These are phyloP conservation scores for Pseudomassariella vexata DNA, from an alignment of 2,329 filamentous ascomycete genomes.

Conservation along the genomic window DNA sequence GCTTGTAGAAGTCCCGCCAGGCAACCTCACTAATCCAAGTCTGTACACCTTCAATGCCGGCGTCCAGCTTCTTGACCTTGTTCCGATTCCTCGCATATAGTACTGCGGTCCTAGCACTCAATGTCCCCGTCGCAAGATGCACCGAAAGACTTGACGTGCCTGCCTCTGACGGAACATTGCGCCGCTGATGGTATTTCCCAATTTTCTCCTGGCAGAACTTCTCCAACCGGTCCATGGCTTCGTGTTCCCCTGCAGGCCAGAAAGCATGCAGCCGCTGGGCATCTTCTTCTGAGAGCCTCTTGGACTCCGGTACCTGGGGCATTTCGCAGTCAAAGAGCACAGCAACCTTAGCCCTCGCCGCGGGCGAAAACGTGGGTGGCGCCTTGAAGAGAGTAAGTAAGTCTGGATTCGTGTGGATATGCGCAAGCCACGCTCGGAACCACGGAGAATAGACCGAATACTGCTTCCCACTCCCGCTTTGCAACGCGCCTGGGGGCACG, in stretches of 20 bases:
- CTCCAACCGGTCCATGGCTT: constrained; percentile 56
- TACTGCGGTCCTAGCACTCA: constrained; percentile 64
- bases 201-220: constrained; percentile 64
- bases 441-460: constrained; percentile 83
- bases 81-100: constrained; percentile 47
- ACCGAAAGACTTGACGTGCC: constrained; percentile 66
- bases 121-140: constrained; percentile 60
- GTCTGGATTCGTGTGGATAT: constrained; percentile 64
- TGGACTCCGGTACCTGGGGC: constrained; percentile 58
- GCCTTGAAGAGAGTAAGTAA: constrained; percentile 56
- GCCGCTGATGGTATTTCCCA: constrained; percentile 52
- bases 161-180: constrained; percentile 60
- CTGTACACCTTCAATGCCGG: constrained; percentile 58
- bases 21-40: constrained; percentile 79
- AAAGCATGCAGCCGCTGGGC: constrained; percentile 49
- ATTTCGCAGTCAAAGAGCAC: constrained; percentile 50
- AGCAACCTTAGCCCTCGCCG: constrained; percentile 28
- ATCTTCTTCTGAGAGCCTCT: constrained; percentile 54
- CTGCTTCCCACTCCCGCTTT: constrained; percentile 65
- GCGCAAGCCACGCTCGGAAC: constrained; percentile 69
- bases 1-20: constrained; percentile 85
- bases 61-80: constrained; percentile 57
- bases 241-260: constrained; percentile 73
- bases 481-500: constrained; percentile 65
- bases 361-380: constrained; percentile 48